Conservation (phyloP, 371 early-diverging fungal genomes). For the Mucor racemosus region DNA sequence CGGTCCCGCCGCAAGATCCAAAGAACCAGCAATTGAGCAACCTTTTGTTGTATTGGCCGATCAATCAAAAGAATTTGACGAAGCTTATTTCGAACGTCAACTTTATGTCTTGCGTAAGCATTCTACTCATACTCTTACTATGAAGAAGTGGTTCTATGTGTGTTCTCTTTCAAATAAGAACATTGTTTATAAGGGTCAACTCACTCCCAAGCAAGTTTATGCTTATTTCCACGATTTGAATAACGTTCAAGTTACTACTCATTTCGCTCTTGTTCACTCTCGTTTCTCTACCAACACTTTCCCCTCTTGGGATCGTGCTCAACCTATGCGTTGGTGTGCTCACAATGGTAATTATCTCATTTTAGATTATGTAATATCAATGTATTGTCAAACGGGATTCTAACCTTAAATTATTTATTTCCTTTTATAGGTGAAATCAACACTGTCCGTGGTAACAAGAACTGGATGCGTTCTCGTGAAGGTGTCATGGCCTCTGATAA, state of each 20-base stretch:
- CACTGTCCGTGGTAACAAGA: constrained; percentile 97
- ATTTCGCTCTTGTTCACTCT: constrained; percentile 97
- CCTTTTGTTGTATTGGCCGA: constrained; percentile 80
- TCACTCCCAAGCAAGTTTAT: constrained; percentile 93
- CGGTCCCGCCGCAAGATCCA: constrained; percentile 85
- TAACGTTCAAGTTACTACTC: constrained; percentile 79
- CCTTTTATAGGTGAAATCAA: constrained; percentile 87
- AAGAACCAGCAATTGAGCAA: constrained; percentile 93
- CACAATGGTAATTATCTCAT: constrained; percentile 80
- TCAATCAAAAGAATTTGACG: constrained; percentile 58
- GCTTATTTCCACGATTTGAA: constrained; percentile 88
- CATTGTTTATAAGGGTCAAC: constrained; percentile 96
- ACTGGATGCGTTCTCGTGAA: constrained; percentile 98
- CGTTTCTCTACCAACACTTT: constrained; percentile 99
- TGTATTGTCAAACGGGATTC: not conserved
- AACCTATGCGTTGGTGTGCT: constrained; percentile 96
- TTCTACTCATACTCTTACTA: constrained; percentile 78
- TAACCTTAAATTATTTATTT: not conserved
- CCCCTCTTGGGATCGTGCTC: constrained; percentile 98
- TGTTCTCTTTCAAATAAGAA: constrained; percentile 92
- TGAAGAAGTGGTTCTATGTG: constrained; percentile 92
- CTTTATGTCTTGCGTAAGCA: constrained; percentile 91
- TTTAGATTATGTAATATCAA: not conserved
- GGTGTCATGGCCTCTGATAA: constrained; percentile 85
- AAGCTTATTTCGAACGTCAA: constrained; percentile 81